Evolutionary conservation across 768 basidiomycete genomes (phyloP).

Genomic region (Leccinum rimulosum): DNA sequence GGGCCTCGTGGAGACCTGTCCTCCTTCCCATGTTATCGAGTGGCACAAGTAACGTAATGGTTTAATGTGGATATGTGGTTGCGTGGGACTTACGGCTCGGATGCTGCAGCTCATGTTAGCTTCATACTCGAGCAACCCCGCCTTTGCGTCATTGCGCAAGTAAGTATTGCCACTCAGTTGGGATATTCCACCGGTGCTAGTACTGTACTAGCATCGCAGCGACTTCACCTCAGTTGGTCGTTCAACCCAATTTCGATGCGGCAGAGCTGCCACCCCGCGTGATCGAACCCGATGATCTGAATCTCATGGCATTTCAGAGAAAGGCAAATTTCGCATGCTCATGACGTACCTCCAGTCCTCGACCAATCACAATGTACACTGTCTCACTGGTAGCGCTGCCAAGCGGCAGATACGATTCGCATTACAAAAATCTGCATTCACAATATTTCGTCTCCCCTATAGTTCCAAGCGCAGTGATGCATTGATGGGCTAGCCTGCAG

Average conservation of each 20-base stretch:
- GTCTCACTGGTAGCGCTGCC: no score
- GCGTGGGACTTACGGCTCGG: not conserved
- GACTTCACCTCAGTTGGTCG: not conserved
- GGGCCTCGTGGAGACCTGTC: conserved; percentile 1
- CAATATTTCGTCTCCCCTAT: not conserved
- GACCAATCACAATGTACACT: not conserved
- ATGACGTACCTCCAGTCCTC: not conserved
- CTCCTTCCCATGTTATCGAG: not conserved
- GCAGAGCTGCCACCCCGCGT: not conserved
- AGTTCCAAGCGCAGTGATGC: not conserved
- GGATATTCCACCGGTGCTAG: not conserved
- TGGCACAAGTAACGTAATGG: not conserved
- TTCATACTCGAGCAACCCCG: no score
- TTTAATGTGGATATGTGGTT: not conserved
- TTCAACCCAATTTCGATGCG: not conserved
- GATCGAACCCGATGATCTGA: no score
- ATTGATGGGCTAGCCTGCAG: not conserved
- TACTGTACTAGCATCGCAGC: not conserved
- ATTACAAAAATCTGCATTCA: no score
- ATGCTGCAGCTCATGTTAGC: no score
- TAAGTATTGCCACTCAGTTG: no score
- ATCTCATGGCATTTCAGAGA: not conserved
- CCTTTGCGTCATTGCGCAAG: no score
- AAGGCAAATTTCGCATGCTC: not conserved
- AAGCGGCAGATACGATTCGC: not conserved